Conservation (phyloP, 2,329 filamentous ascomycete species). For the Talaromyces rugulosus region DNA sequence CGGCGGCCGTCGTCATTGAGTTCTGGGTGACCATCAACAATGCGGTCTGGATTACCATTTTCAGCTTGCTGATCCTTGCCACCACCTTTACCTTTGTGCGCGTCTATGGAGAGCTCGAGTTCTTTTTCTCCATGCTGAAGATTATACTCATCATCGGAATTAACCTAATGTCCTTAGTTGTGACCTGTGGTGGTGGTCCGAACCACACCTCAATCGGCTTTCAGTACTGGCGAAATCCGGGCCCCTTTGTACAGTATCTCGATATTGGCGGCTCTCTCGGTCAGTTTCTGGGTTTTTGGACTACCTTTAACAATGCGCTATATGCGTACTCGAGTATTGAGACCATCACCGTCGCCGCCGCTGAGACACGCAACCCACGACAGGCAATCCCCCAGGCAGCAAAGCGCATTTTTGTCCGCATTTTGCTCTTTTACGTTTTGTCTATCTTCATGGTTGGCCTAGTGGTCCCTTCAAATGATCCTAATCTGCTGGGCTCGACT, state of each 20-base stretch:
- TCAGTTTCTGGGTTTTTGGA: conserved; percentile 50
- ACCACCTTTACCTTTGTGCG: conserved; percentile 46
- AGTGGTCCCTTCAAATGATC: conserved; percentile 19
- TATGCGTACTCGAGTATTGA: conserved; percentile 56
- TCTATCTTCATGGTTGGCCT: conserved; percentile 30
- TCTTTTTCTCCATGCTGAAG: conserved; percentile 50
- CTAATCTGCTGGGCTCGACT: conserved; percentile 18
- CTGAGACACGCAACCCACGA: conserved; percentile 55
- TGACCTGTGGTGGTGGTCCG: conserved; percentile 51
- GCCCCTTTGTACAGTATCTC: conserved; percentile 47
- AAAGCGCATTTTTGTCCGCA: conserved; percentile 57
- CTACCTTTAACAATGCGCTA: conserved; percentile 48
- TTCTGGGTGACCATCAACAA: conserved; percentile 49
- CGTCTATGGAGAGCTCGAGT: conserved; percentile 52
- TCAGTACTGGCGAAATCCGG: conserved; percentile 47
- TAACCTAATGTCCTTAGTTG: conserved; percentile 49
- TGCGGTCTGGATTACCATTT: conserved; percentile 52
- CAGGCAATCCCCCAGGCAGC: conserved; percentile 58
- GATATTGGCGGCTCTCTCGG: conserved; percentile 40
- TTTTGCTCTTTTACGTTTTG: conserved; percentile 60
- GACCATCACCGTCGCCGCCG: conserved; percentile 52
- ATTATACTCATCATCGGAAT: conserved; percentile 50
- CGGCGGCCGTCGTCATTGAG: conserved; percentile 24
- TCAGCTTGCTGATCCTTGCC: conserved; percentile 55
- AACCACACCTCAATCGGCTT: conserved; percentile 49